Base-by-base conservation (phyloP, 129 eudicot genomes). In the Oenanthe sinensis region DNA sequence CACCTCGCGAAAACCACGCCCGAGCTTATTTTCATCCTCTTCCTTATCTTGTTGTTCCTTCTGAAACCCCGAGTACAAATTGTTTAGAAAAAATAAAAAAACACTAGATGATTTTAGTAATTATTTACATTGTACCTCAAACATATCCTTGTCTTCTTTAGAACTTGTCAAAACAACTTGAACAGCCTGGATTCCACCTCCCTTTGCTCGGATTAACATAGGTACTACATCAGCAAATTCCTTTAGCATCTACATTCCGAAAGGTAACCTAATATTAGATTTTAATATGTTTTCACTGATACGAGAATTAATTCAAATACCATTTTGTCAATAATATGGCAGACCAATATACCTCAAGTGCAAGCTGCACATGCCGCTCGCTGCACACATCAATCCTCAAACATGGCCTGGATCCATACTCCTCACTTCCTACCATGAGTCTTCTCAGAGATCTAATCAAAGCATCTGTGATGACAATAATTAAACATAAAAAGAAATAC, bases 1-100 rank as follows among this genome's bases (percentile, higher is more conserved):
- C 90, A 96, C 99, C 87, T 96, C 99, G 47, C 97, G 87, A 82
- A 96, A 96, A 71, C 97, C 99, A 86, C 97, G 87, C 19, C 86
- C 78, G 7, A 76, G 86, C 77, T 74, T 88, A 81, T 86, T 87
- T 77, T 92, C 89, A 85, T 87, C 93, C 74, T 90, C 87, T 81
- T 96, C 97, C 82, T 60, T 74, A 65, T 81, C 69, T 70, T 85
- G 84, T 77, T 90, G 89, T 77, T 95, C 94, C 79, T 84, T 86
- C 97, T 91, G 81, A 52, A 75, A 65, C 79, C 62, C 71, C 26
- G 50, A 79, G 81, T 42, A 49, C 47, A 52, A 54, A 67, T 65
- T 19, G 49, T 65, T 74, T 75, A 42, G 52, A 71, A 49, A 8
- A 36, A 45, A 40, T 33, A 33, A 24, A 19, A 4, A 77, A 36